Conservation (phyloP, 169 alveolate genomes). For the Plasmodium vivax region DNA sequence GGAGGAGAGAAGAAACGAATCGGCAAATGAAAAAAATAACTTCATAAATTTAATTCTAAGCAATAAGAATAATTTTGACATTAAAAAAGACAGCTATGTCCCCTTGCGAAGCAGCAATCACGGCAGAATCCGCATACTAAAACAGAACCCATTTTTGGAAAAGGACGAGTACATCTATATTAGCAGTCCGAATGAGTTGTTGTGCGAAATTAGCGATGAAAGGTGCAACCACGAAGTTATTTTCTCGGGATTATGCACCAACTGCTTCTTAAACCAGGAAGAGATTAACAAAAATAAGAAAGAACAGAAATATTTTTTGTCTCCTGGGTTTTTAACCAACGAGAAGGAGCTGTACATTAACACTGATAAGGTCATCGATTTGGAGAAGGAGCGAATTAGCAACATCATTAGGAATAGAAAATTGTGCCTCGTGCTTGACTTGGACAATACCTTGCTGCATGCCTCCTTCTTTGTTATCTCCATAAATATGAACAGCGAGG, state of each 20-base stretch:
- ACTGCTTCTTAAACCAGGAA: slow-evolving; percentile 51
- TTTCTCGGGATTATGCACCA: slow-evolving; percentile 61
- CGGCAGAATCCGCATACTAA: slow-evolving; percentile 49
- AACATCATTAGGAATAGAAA: slow-evolving; percentile 77
- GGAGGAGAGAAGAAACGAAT: background rate
- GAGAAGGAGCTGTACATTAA: slow-evolving; percentile 75
- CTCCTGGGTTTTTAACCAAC: slow-evolving; percentile 82
- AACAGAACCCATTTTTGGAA: background rate
- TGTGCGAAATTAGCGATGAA: slow-evolving; percentile 56
- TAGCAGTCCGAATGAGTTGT: slow-evolving; percentile 19
- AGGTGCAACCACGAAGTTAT: slow-evolving; percentile 47
- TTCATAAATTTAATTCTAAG: slow-evolving; percentile 42
- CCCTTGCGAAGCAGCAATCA: slow-evolving; percentile 12
- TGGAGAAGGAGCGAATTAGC: slow-evolving; percentile 77
- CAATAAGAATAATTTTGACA: slow-evolving; percentile 20
- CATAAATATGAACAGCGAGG: slow-evolving; percentile 18
- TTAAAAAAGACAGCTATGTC: slow-evolving; percentile 16
- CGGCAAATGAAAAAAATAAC: slow-evolving; percentile 14
- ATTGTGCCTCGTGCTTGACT: slow-evolving; percentile 85
- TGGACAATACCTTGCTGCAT: slow-evolving; percentile 87
- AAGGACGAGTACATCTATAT: slow-evolving; percentile 34
- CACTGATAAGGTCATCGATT: slow-evolving; percentile 74
- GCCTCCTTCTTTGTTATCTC: slow-evolving; percentile 78
- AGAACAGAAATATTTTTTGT: slow-evolving; percentile 39
- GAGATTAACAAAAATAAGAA: slow-evolving; percentile 43